Evolutionary conservation across 2,329 filamentous ascomycete species (phyloP).

Genomic region (Aspergillus viridinutans): DNA sequence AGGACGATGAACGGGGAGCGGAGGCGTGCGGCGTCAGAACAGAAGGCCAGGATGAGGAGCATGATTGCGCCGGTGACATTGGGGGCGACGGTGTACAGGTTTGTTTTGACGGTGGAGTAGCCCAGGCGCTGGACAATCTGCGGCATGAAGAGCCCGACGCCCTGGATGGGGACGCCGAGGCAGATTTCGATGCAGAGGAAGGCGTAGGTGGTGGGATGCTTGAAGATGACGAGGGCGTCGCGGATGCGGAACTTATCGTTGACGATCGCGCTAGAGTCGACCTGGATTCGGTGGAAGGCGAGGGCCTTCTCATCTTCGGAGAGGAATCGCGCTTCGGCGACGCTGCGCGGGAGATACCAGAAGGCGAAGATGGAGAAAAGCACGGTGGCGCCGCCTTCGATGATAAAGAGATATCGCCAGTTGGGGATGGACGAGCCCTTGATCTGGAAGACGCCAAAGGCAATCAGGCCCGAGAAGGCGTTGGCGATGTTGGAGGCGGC

Average conservation of each 20-base stretch:
- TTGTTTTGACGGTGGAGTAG: constrained; percentile 61
- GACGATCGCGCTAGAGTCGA: constrained; percentile 66
- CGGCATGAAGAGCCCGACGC: constrained; percentile 55
- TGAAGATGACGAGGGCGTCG: constrained; percentile 51
- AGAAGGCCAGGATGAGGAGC: constrained; percentile 67
- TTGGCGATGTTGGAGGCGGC: constrained; percentile 70
- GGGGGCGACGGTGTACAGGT: constrained; percentile 76
- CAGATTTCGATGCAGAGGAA: constrained; percentile 57
- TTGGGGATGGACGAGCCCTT: constrained; percentile 43
- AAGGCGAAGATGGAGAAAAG: constrained; percentile 61
- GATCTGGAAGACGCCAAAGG: constrained; percentile 60
- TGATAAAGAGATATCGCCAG: constrained; percentile 53
- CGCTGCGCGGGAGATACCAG: constrained; percentile 64
- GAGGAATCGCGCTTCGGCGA: constrained; percentile 62
- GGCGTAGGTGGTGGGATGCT: constrained; percentile 50
- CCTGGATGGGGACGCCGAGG: constrained; percentile 56
- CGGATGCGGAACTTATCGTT: constrained; percentile 53
- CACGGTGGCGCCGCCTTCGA: constrained; percentile 58
- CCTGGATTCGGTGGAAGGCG: constrained; percentile 68
- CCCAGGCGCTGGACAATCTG: constrained; percentile 54
- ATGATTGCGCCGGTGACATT: constrained; percentile 71
- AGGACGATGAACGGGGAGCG: constrained; percentile 71
- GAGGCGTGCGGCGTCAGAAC: constrained; percentile 61
- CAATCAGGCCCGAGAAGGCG: constrained; percentile 58
- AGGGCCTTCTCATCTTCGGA: constrained; percentile 62